A percentile compares a stretch with the other conserved stretches of the same genome.
These are phyloP conservation scores for Coemansia sp. DNA, from an alignment of 192 early-diverging fungal species.

Conservation along the genomic window DNA sequence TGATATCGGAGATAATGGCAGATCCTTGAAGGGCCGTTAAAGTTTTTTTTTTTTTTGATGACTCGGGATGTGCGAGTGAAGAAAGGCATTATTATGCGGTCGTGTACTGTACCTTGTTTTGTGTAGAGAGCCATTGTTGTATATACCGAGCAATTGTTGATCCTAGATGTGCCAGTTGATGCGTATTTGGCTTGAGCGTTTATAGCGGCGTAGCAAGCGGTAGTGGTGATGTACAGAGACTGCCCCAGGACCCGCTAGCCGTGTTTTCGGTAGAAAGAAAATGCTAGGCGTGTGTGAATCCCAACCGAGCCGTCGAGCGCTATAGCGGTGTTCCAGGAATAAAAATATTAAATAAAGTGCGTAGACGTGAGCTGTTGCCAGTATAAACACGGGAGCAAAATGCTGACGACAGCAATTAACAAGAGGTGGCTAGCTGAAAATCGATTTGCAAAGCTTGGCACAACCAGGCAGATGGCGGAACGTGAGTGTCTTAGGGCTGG, in stretches of 20 bases:
- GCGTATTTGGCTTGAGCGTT: neutral
- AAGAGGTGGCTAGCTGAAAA: neutral
- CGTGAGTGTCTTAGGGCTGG: neutral
- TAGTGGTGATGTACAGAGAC: neutral
- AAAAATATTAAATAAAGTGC: neutral
- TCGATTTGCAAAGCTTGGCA: neutral
- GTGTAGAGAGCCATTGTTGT: constrained; percentile 40
- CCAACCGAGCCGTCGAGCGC: neutral
- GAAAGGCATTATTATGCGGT: neutral
- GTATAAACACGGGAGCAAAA: neutral
- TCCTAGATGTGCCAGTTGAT: neutral
- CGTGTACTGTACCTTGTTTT: constrained; percentile 36
- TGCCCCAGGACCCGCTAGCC: neutral
- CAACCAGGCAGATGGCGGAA: neutral
- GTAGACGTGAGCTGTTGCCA: neutral
- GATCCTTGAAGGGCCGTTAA: neutral
- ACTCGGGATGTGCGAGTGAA: neutral
- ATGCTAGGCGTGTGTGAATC: neutral
- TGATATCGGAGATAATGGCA: neutral
- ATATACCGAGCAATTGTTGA: neutral
- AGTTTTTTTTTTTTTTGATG: neutral
- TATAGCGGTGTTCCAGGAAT: neutral
- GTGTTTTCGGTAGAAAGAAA: neutral
- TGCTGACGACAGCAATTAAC: neutral
- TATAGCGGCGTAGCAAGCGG: neutral